These are phyloP conservation scores for Talaromyces stipitatus DNA, from an alignment of 495 filamentous ascomycete genomes.

Conservation along the genomic window DNA sequence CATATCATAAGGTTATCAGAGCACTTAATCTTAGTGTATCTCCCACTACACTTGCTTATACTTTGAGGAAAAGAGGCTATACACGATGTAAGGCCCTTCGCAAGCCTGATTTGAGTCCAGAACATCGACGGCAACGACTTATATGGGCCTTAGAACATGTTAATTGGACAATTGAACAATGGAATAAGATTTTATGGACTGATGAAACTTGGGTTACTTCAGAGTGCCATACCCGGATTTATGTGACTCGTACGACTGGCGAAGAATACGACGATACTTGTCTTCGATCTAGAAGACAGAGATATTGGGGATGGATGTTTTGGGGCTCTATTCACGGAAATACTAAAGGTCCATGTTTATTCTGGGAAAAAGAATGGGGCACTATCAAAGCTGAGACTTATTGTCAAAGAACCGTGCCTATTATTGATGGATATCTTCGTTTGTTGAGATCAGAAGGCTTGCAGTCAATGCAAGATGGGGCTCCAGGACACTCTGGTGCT, in stretches of 20 bases:
- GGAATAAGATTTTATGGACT: slow-evolving; percentile 8
- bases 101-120: slow-evolving; percentile 12
- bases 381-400: background rate
- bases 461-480: no score
- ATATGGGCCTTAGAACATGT: background rate
- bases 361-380: background rate
- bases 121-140: slow-evolving; percentile 1
- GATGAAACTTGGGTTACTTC: slow-evolving; percentile 10
- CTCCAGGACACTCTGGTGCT: no score
- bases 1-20: slow-evolving; percentile 15
- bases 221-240: slow-evolving; percentile 8
- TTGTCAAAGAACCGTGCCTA: background rate
- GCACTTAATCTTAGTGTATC: slow-evolving; percentile 14
- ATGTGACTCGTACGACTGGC: background rate
- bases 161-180: slow-evolving; percentile 6
- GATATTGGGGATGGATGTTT: background rate
- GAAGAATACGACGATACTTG: background rate
- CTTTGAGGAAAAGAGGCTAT: slow-evolving; percentile 22
- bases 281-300: background rate
- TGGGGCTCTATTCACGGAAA: background rate
- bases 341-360: background rate
- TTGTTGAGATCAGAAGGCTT: no score
- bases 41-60: slow-evolving; percentile 10
- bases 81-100: slow-evolving; percentile 13
- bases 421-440: no score